These are phyloP conservation scores for Hordeum vulgare DNA, from an alignment of 176 grass and related monocot species.

Conservation along the genomic window MorexV3_pseudomolecules_assembly NC_058524.1:352847924-352848423, in stretches of 20 bases:
- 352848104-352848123: background rate
- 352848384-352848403: background rate
- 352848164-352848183: background rate
- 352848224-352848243: background rate
- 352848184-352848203: background rate
- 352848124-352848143: background rate
- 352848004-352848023: no score
- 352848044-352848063: no score
- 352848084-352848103: no score
- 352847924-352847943: no score
- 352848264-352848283: slow-evolving; percentile 1
- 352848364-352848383: slow-evolving; percentile 65
- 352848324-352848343: slow-evolving; percentile 80
- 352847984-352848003: no score
- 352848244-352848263: background rate
- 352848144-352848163: background rate
- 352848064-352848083: no score
- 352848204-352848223: background rate
- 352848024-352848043: no score
- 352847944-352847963: no score
- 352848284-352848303: slow-evolving; percentile 38
- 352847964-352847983: no score
- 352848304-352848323: slow-evolving; percentile 58
- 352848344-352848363: slow-evolving; percentile 50
- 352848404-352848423: background rate